A percentile compares a stretch with the other conserved stretches of the same genome.
Evolutionary conservation across 1,284 basidiomycete species (phyloP).

Genomic region (Leccinum pachyderme): DNA sequence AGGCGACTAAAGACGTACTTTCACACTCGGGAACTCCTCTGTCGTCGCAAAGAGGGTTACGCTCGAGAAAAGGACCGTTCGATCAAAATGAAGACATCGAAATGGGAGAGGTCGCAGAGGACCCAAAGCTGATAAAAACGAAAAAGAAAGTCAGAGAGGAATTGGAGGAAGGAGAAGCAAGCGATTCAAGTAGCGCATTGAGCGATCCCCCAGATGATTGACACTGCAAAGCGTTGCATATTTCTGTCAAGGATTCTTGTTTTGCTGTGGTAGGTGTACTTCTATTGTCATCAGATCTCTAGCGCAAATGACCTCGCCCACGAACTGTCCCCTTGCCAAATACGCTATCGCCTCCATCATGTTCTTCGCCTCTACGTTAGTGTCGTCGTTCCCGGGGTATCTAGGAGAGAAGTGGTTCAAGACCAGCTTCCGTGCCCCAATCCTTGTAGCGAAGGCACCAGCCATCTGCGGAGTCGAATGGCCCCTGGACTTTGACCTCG

Average conservation of each 20-base stretch:
- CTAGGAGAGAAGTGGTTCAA: constrained; percentile 85
- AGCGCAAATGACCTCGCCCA: constrained; percentile 60
- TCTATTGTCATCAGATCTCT: constrained; percentile 71
- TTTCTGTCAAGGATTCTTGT: constrained; percentile 15
- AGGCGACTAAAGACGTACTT: constrained; percentile 37
- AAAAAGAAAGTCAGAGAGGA: constrained; percentile 64
- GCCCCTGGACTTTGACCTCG: constrained; percentile 73
- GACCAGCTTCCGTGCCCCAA: constrained; percentile 65
- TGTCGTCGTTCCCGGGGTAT: constrained; percentile 56
- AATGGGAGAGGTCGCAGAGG: constrained; percentile 82
- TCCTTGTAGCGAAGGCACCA: constrained; percentile 72
- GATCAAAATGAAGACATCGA: constrained; percentile 55
- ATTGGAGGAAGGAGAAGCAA: constrained; percentile 80
- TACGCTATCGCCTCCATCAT: constrained; percentile 62
- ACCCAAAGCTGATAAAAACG: constrained; percentile 46
- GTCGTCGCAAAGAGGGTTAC: constrained; percentile 28
- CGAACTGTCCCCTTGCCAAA: constrained; percentile 54
- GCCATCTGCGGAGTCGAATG: constrained; percentile 95
- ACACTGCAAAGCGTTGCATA: constrained; percentile 7
- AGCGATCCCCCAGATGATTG: constrained; percentile 60
- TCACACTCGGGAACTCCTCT: constrained; percentile 33
- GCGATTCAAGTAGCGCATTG: constrained; percentile 70
- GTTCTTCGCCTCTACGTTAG: constrained; percentile 43
- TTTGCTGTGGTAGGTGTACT: constrained; percentile 39
- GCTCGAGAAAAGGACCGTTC: constrained; percentile 22